These are phyloP conservation scores for Cladosporium halotolerans DNA, from an alignment of 2,329 filamentous ascomycete species.

Conservation along the genomic window DNA sequence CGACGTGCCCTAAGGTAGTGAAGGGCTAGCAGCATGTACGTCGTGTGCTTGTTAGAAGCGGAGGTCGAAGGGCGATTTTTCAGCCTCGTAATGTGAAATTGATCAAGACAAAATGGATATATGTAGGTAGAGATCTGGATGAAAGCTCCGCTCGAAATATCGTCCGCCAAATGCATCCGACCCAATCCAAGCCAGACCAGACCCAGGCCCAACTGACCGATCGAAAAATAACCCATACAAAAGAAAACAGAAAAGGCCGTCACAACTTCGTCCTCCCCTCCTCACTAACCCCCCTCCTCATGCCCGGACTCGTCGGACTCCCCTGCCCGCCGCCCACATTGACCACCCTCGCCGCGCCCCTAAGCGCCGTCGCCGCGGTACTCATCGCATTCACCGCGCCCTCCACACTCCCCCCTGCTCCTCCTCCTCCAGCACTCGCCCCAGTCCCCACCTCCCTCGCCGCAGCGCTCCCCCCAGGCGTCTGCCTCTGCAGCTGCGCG, in stretches of 20 bases:
- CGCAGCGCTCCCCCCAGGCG: background rate
- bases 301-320: constrained; percentile 5
- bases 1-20: no score
- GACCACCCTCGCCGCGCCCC: constrained; percentile 25
- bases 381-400: constrained; percentile 22
- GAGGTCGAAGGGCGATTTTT: no score
- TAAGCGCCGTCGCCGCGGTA: constrained; percentile 20
- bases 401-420: constrained; percentile 20
- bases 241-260: constrained; percentile 5
- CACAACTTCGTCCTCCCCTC: constrained; percentile 33
- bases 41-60: no score
- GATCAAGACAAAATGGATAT: no score
- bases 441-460: background rate
- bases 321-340: constrained; percentile 14
- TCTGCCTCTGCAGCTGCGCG: constrained; percentile 44
- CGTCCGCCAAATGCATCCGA: no score
- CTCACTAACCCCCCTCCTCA: constrained; percentile 28
- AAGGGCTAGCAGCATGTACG: no score
- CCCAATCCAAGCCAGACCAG: background rate
- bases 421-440: background rate
- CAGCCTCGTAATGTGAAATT: no score
- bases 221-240: background rate
- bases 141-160: no score
- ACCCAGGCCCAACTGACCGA: no score
- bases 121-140: no score